A percentile compares a stretch with the other conserved stretches of the same genome.
Evolutionary conservation across 2,329 filamentous ascomycete genomes (phyloP).

Genomic region (Juglanconis sp.): DNA sequence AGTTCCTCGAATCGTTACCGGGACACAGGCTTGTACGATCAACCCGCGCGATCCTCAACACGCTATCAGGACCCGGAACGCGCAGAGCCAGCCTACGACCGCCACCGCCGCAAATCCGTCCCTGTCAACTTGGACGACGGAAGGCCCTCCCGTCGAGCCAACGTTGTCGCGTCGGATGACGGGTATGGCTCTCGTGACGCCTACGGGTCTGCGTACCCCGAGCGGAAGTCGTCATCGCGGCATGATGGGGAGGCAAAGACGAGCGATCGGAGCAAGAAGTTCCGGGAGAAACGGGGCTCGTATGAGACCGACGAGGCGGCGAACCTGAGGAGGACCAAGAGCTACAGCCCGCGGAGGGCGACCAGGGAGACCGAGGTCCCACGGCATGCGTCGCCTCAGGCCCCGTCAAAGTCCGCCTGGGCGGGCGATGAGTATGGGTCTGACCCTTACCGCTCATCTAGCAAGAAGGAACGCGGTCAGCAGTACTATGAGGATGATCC

Average conservation of each 20-base stretch:
- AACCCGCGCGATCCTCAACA: conserved; percentile 7
- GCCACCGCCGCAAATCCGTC: conserved; percentile 15
- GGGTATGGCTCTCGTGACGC: neutral
- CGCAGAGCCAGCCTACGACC: conserved; percentile 1
- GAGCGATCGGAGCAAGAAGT: conserved; percentile 2
- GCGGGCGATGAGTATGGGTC: conserved; percentile 1
- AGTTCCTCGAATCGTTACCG: conserved; percentile 8
- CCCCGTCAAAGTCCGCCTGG: conserved; percentile 5
- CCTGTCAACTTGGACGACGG: neutral
- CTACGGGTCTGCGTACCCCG: conserved; percentile 1
- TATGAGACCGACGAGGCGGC: conserved; percentile 13
- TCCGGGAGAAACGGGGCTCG: conserved; percentile 11
- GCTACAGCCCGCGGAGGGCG: conserved; percentile 13
- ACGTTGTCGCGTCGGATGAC: conserved; percentile 15
- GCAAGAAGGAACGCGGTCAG: neutral
- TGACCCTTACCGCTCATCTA: neutral
- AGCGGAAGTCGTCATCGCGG: neutral
- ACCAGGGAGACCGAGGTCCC: conserved; percentile 9
- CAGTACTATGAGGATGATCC: conserved; percentile 11
- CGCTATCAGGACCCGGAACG: conserved; percentile 2
- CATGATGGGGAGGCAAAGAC: conserved; percentile 14
- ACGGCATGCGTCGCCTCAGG: conserved; percentile 2
- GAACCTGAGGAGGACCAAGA: conserved; percentile 13
- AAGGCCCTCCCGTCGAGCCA: conserved; percentile 3
- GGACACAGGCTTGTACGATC: conserved; percentile 10